Base-by-base conservation (phyloP, 2,329 filamentous ascomycete species). In the Coniochaeta ligniaria region DNA sequence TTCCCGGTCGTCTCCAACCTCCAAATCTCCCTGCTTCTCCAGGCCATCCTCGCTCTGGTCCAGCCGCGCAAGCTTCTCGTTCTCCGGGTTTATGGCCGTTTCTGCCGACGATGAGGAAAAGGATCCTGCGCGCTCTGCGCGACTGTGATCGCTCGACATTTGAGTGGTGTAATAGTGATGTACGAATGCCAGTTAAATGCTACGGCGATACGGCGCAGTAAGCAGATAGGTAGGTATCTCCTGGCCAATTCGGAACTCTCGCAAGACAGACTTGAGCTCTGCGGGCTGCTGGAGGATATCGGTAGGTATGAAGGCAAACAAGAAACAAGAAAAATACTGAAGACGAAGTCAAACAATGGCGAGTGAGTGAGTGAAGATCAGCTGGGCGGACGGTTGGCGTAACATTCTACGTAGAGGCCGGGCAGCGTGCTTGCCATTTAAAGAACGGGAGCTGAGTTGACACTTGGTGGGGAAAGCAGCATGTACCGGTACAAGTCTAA, bases 1-100 rank as follows among this genome's bases (percentile, higher is more conserved):
- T 62, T 81, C 77, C 17, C 72, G 65, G 55, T 75, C 74, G 43
- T 74, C 68, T 28, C 64, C 68, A 22, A 73, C 69, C 55, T 79
- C 76, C 58, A 75, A 63, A n/a, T 76, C 73, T 22, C 69, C 67
- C 3, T 70, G 66, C 60, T 71, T 68, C 58, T 72, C 69, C 16
- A 67, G 62, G 61, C 67, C 67, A 52, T 73, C 73, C 20, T 74
- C 72, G 28, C 66, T 63, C 22, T 66, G 66, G 20, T 75, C 71
- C 36, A 71, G 54, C 26, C 62, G 61, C 24, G 64, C 62, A 56
- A 71, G 60, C 61, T 72, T 72, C 60, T 73, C 74, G 59, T 71
- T 71, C 56, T 72, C 71, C 24, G 74, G 71, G 11, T 68, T 64
- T 24, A 72, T 70, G 7, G 66, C 66, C 4, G 70, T 64, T 28